Base-by-base conservation (phyloP, 805 yeast genomes). In the Kodamaea nitidulidarum region DNA sequence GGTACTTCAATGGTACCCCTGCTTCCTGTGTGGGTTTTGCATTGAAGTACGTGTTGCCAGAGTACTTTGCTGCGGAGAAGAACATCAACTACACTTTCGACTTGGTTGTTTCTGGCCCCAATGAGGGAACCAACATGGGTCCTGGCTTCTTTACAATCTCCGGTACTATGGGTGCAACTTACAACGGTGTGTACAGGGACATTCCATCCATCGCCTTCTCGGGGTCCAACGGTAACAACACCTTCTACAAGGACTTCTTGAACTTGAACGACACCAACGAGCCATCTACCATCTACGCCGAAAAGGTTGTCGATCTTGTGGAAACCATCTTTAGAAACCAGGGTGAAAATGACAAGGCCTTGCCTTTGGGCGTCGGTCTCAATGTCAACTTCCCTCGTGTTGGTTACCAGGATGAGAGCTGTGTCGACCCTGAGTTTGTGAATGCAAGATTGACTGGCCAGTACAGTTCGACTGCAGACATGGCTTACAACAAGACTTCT, bases 1-100 rank as follows among this genome's bases (percentile, higher is more conserved):
- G 80, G 79, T 75, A 75, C 55, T 72, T 75, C 61, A 71, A 73
- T 47, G 79, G 76, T 44, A 71, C 79, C 12, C 80, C 80, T 42
- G 75, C 78, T 32, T 65, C 76, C 10, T 70, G 70, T 52, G 75
- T 73, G 32, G 66, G 74, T 4, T 67, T 72, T 47, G 78, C 67
- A 17, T 56, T 73, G 39, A 70, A 70, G 37, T 72, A 71, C 52
- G 62, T 73, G 32, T 49, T 71, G 34, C 80, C 80, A 44, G 61
- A 51, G 35, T 60, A 57, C 55, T 72, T 71, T 50, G 15, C 4
- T 6, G 40, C 40, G 7, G 35, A 31, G 17, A 40, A 40, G 43
- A 39, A 42, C 34, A 54, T 65, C 41, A 69, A 71, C 54, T 47
- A 58, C 35, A 50, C 70, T 15, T 57, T 72, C 47, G 80, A 75